These are phyloP conservation scores for Fusarium nygamai DNA, from an alignment of 2,329 filamentous ascomycete genomes.

Conservation along the genomic window DNA sequence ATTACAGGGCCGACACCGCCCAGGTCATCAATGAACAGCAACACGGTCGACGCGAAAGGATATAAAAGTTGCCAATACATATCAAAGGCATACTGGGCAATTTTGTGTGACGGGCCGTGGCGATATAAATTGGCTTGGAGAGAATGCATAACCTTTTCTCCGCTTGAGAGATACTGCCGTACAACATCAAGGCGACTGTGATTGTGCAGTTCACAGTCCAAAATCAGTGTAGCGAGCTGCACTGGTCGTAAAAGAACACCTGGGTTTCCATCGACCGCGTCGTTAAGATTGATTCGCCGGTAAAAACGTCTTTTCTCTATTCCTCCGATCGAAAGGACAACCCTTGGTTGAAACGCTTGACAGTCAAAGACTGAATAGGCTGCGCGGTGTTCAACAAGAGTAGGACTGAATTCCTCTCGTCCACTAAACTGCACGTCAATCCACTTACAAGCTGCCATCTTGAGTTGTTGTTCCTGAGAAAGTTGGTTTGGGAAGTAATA, in stretches of 20 bases:
- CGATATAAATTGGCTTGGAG: not conserved
- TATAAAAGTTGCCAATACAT: constrained; percentile 3
- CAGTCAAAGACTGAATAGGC: not conserved
- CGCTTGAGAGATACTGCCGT: not conserved
- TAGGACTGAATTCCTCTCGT: not conserved
- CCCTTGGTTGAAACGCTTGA: not conserved
- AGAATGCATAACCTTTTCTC: not conserved
- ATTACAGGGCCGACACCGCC: not conserved
- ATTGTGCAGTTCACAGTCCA: not conserved
- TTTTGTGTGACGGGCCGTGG: not conserved
- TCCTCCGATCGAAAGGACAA: not conserved
- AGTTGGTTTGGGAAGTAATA: not conserved
- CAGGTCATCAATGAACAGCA: not conserved
- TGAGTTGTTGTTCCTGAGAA: not conserved
- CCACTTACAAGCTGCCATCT: not conserved
- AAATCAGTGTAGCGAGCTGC: not conserved
- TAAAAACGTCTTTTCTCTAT: not conserved
- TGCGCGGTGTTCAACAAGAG: not conserved
- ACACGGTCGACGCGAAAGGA: not conserved
- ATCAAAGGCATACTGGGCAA: not conserved
- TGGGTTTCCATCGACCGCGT: not conserved
- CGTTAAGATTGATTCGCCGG: not conserved
- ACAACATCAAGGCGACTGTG: not conserved
- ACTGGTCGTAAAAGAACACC: not conserved
- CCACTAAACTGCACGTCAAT: not conserved